Conservation (phyloP, 2,329 filamentous ascomycete genomes). For the Microcyclospora pomicola region DNA sequence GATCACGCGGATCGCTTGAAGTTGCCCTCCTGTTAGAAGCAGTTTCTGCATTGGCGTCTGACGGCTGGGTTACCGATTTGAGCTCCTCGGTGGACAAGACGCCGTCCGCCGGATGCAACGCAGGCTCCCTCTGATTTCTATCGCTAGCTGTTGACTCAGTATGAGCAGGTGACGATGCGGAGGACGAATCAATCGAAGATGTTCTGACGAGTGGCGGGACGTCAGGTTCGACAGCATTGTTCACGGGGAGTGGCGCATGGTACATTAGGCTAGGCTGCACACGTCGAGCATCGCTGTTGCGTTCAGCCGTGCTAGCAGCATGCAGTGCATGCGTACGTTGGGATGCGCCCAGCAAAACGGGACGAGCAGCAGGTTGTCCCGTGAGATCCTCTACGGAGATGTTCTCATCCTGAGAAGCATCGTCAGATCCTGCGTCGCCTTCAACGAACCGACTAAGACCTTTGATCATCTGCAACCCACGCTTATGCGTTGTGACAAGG, state of each 20-base stretch:
- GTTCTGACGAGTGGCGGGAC: no score
- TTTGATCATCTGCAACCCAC: slow-evolving; percentile 12
- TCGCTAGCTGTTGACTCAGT: no score
- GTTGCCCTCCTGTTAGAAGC: not conserved
- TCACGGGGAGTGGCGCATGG: not conserved
- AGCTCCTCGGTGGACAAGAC: not conserved
- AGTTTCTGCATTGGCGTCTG: not conserved
- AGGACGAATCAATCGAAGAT: no score
- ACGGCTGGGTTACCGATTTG: not conserved
- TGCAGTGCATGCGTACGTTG: not conserved
- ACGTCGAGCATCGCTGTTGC: not conserved
- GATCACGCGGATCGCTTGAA: not conserved
- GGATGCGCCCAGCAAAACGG: not conserved
- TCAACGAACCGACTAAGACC: slow-evolving; percentile 14
- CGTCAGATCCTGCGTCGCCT: slow-evolving; percentile 2
- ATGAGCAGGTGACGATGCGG: no score
- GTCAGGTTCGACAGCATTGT: not conserved
- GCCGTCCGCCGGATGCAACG: no score
- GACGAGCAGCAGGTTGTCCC: not conserved
- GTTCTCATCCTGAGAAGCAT: not conserved
- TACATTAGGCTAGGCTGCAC: not conserved
- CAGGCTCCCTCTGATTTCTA: no score
- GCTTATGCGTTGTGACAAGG: slow-evolving; percentile 21
- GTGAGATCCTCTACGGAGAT: no score
- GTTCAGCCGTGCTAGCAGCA: not conserved